Base-by-base conservation (phyloP, 2,329 filamentous ascomycete genomes). In the Didymella keratinophila region DNA sequence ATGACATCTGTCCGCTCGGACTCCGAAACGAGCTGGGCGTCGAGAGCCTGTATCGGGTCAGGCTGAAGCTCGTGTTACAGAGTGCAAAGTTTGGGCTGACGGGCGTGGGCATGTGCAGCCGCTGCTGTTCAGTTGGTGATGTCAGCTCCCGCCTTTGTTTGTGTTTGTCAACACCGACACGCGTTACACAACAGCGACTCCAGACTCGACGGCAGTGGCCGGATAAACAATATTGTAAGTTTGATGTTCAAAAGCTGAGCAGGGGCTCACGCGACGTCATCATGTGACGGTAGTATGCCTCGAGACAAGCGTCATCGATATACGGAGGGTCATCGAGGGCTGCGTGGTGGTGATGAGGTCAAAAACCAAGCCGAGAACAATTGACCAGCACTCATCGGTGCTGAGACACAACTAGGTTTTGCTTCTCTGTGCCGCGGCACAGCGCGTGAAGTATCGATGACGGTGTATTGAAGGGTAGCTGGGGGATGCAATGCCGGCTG, bases 151-250 rank as follows among this genome's bases (percentile, higher is more conserved):
- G 42, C 54, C 34, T 47, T 28, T 56, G 53, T 57, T 57, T 42
- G 32, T 58, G 50, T 41, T 53, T 53, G 45, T 49, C 50, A 50
- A 54, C 56, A 58, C 44, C 37, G 50, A 54, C 49, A 47, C 56
- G 39, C 50, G 50, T 54, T 39, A 53, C 32, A 54, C 50, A 36
- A 28, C 37, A 53, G 20, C 42, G 11, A 10, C 14, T 34, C 44
- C 23, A 41, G 55, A 49, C 37, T 58, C 11, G 49, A 45, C 37
- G 36, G 21, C 37, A 43, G 25, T 30, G 39, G 50, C 44, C 45
- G 16, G 14, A 14, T 36, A 34, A 45, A n/a, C 45, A 20, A 20
- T 41, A 3, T 18, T 28, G 30, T 20, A 50, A 14, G 27, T 37
- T 27, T 28, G 45, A 46, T 28, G 16, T 23, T 50, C 25, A 52